Percentiles rank a stretch among this genome's conserved stretches.
These are phyloP conservation scores for Auxenochlorella protothecoides DNA, from an alignment of 139 green algal species.

Conservation along the genomic window DNA sequence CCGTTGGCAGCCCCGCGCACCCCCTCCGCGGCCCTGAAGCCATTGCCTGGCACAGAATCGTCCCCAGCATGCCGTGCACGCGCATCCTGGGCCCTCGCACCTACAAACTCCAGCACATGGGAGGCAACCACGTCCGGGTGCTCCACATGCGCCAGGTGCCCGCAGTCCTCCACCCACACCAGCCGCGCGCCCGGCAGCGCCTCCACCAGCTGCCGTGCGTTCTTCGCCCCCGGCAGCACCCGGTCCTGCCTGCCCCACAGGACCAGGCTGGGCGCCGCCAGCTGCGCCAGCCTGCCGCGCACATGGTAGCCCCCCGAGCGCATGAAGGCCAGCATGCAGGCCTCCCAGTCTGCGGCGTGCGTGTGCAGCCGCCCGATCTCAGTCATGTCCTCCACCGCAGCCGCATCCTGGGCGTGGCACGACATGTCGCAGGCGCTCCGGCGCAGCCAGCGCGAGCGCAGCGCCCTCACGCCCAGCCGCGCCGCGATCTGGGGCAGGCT, in stretches of 20 bases:
- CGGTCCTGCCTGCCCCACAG: slow-evolving; percentile 88
- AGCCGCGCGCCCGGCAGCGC: slow-evolving; percentile 42
- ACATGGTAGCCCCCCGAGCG: slow-evolving; percentile 73
- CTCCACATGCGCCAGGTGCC: slow-evolving; percentile 81
- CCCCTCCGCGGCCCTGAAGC: too few species aligned
- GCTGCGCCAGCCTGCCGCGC: slow-evolving; percentile 11
- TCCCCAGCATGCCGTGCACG: too few species aligned
- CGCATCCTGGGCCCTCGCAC: too few species aligned
- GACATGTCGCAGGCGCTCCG: slow-evolving; percentile 64
- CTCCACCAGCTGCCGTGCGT: slow-evolving; percentile 42
- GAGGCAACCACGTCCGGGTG: slow-evolving; percentile 36
- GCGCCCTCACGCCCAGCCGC: slow-evolving; percentile 51
- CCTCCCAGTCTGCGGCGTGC: slow-evolving; percentile 55
- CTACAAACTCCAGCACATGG: too few species aligned
- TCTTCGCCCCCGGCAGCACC: slow-evolving; percentile 33
- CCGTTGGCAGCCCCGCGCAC: too few species aligned
- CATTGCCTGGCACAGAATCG: too few species aligned
- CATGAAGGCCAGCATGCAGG: slow-evolving; percentile 89
- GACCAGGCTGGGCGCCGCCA: slow-evolving; percentile 54
- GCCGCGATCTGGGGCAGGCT: slow-evolving; percentile 48
- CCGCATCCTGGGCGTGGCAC: slow-evolving; percentile 64
- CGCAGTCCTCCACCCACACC: slow-evolving; percentile 65
- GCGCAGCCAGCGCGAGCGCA: slow-evolving; percentile 55
- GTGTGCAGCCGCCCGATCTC: slow-evolving; percentile 68
- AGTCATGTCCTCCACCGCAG: slow-evolving; percentile 74